phyloP scores from a whole-genome alignment of 192 early-diverging fungal species.

The Backusella mclennaniae region DNA sequence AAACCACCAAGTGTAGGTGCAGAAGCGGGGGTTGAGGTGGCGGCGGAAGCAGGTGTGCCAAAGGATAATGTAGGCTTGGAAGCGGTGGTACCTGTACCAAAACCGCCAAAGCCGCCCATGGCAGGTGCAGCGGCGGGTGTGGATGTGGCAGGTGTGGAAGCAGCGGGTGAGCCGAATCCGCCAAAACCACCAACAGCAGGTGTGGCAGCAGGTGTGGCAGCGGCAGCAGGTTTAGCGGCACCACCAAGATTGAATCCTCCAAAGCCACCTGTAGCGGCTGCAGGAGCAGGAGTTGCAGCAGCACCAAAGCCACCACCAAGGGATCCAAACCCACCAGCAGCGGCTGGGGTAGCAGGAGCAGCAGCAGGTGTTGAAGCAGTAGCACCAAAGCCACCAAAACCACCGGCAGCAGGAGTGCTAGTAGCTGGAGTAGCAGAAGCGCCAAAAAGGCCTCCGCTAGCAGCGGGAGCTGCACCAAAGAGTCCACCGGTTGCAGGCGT shows the following conservation, averaged over 20 bases:
- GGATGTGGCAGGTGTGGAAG: conserved; percentile 6
- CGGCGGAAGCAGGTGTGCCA: conserved; percentile 20
- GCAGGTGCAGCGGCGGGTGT: conserved; percentile 25
- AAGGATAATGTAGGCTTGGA: conserved; percentile 24
- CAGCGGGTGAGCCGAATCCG: conserved; percentile 13
- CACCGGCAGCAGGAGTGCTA: conserved; percentile 9
- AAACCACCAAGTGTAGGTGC: neutral
- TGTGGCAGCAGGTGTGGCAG: neutral
- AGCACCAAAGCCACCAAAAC: conserved; percentile 22
- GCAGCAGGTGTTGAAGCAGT: conserved; percentile 22
- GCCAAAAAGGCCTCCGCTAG: conserved; percentile 17
- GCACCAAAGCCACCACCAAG: conserved; percentile 13
- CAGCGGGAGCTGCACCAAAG: conserved; percentile 14
- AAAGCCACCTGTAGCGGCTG: conserved; percentile 10
- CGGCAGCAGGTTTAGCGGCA: neutral
- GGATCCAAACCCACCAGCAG: conserved; percentile 8
- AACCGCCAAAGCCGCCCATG: conserved; percentile 11
- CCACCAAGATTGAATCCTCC: neutral
- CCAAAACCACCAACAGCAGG: conserved; percentile 24
- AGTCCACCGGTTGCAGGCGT: conserved; percentile 7
- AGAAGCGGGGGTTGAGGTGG: conserved; percentile 31
- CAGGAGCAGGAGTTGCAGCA: neutral
- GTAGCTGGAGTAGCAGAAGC: conserved; percentile 15
- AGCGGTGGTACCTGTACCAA: conserved; percentile 29
- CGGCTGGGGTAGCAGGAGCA: conserved; percentile 27